A percentile compares a stretch with the other conserved stretches of the same genome.
Conservation (phyloP, 345 rosid species). For the Eucalyptus marginata region DNA sequence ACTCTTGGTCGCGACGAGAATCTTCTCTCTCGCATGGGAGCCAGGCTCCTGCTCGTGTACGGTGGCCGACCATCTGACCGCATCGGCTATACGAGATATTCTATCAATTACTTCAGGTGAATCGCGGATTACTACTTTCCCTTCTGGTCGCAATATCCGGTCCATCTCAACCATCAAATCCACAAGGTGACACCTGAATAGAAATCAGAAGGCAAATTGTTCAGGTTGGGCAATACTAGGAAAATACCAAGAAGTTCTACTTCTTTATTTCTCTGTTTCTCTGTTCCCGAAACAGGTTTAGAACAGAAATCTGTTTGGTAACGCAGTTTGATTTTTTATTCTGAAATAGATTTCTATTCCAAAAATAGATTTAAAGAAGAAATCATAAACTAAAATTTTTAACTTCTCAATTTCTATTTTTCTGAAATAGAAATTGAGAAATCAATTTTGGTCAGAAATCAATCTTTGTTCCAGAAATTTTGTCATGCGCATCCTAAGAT, state of each 20-base stretch:
- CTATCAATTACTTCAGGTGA: conserved; percentile 78
- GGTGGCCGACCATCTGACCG: conserved; percentile 61
- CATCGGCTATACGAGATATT: conserved; percentile 53
- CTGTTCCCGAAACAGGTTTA: rapidly evolving
- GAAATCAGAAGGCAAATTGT: background rate
- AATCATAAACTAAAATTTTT: no score
- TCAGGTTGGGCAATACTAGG: background rate
- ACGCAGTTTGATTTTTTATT: background rate
- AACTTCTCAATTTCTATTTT: no score
- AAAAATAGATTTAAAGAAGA: no score
- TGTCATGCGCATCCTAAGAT: background rate
- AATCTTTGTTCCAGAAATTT: no score
- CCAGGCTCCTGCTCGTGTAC: conserved; percentile 75
- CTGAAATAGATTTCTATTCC: no score
- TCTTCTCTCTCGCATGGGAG: conserved; percentile 67
- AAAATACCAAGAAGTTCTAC: background rate
- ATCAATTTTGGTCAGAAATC: no score
- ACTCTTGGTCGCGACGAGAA: conserved; percentile 66
- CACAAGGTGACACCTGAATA: conserved; percentile 76
- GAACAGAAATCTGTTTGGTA: no score
- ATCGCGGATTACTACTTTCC: conserved; percentile 69
- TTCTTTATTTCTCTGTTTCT: no score
- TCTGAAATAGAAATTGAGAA: no score
- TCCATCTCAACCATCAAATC: conserved; percentile 97
- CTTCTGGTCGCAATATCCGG: conserved; percentile 83